A percentile compares a stretch with the other conserved stretches of the same genome.
These are phyloP conservation scores for Clausena lansium DNA, from an alignment of 345 rosid species.

Conservation along the genomic window DNA sequence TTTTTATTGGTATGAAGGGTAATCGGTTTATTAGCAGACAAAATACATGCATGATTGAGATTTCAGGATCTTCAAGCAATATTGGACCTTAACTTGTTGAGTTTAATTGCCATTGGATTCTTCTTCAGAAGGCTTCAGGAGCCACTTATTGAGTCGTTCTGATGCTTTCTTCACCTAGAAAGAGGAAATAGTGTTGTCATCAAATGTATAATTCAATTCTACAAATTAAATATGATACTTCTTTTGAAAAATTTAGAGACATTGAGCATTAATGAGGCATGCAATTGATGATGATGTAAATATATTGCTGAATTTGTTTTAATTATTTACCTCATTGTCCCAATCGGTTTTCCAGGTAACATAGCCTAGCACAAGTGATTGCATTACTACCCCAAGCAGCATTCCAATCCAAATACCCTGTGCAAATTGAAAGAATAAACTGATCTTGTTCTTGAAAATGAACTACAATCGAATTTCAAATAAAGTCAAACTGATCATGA, in stretches of 20 bases:
- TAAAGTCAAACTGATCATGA: too few species aligned
- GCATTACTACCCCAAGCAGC: conserved; percentile 41
- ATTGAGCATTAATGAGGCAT: neutral
- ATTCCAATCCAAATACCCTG: conserved; percentile 68
- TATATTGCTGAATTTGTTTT: neutral
- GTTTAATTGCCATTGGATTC: neutral
- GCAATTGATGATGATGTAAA: neutral
- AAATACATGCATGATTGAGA: neutral
- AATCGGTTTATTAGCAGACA: neutral
- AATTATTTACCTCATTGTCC: conserved; percentile 41
- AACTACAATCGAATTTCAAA: too few species aligned
- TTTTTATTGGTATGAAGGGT: neutral
- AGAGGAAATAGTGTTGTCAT: neutral
- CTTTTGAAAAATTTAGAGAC: neutral
- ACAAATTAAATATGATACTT: neutral
- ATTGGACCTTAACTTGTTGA: neutral
- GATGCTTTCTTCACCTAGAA: conserved; percentile 39
- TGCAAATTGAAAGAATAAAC: neutral
- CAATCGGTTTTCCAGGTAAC: conserved; percentile 53
- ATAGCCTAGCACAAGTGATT: conserved; percentile 33
- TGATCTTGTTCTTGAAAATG: too few species aligned
- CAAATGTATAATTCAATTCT: neutral
- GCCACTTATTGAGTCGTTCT: conserved; percentile 37
- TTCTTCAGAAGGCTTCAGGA: conserved; percentile 28
- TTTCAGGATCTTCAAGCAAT: neutral